A percentile compares a stretch with the other conserved stretches of the same genome.
These are phyloP conservation scores for Bonia amplexicaulis DNA, from an alignment of 176 grass and related monocot genomes.

Conservation along the genomic window DNA sequence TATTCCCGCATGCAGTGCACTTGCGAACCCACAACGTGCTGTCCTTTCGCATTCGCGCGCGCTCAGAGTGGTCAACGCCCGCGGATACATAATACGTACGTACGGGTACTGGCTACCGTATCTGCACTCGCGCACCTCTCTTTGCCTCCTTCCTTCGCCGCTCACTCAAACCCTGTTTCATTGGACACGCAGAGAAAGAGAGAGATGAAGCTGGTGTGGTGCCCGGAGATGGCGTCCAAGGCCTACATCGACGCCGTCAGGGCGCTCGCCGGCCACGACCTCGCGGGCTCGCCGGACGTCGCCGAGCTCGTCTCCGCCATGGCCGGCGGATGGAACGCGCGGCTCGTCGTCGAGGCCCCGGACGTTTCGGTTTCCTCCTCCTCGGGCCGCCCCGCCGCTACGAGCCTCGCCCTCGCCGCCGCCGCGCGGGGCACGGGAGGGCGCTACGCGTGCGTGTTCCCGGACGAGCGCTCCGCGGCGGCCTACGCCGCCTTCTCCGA, in stretches of 20 bases:
- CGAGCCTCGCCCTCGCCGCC: constrained; percentile 35
- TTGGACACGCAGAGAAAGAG: neutral
- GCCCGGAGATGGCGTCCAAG: constrained; percentile 56
- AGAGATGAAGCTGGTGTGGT: constrained; percentile 72
- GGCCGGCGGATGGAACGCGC: constrained; percentile 67
- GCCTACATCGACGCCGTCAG: constrained; percentile 63
- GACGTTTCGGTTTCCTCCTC: neutral
- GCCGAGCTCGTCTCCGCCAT: constrained; percentile 65
- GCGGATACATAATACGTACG: too few relatives aligned
- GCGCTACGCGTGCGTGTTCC: constrained; percentile 20
- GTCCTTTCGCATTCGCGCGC: neutral
- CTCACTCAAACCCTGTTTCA: neutral
- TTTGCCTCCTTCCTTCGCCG: neutral
- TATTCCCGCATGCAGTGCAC: neutral
- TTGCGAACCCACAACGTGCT: neutral
- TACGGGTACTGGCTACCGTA: too few relatives aligned
- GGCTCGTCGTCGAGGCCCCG: constrained; percentile 68
- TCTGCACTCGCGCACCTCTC: too few relatives aligned
- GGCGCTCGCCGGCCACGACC: neutral
- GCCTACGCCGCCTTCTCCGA: neutral
- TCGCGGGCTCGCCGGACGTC: constrained; percentile 6
- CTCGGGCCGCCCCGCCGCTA: neutral
- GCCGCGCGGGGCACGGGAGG: constrained; percentile 23
- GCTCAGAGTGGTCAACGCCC: too few relatives aligned
- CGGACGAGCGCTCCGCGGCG: neutral